Base-by-base conservation (phyloP, 352 stramenopile genomes). In the Pythium diclinum region DNA sequence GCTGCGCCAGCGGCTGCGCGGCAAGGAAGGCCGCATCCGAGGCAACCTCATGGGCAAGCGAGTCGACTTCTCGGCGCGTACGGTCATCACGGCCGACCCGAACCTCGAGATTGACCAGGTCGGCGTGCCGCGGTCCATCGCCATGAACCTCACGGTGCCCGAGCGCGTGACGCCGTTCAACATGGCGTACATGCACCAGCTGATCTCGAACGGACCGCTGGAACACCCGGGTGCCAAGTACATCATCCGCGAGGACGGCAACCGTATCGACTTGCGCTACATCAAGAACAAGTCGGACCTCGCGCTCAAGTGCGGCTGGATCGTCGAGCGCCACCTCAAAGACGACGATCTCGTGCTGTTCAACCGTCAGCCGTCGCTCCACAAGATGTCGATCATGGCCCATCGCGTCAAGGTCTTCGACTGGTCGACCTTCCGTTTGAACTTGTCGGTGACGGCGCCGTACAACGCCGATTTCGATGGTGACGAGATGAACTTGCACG, bases 381-480 rank as follows among this genome's bases (percentile, higher is more conserved):
- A 99, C 82, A 99, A 99, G 75, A 99, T 99, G 97, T 98, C 88
- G 49, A 99, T 99, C 77, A 99, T 99, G 98, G 96, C 96, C 25
- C 98, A 99, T 75, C 88, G 94, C 36, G 97, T 98, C 23, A 99
- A 99, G 75, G 96, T 99, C 44, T 93, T 99, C 61, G 96, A 99
- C 83, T 99, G 96, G 94, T 99, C 92, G 48, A 99, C 98, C 21
- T 99, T 99, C 81, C 94, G 97, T 72, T 79, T 99, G 49, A 99
- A 99, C 74, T 79, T 99, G 57, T 98, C 91, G 46, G 88, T 97
- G 17, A 99, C 98, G 6, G 96, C 96, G 21, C 97, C 98, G 32
- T 99, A 99, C 83, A 99, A 99, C 76, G 98, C 98, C 63, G 98
- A 99, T 91, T 99, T 99, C 71, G 98, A 99, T 87, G 98, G 98